Evolutionary conservation across 2,329 filamentous ascomycete species (phyloP).

Genomic region (Fusarium buxicola): DNA sequence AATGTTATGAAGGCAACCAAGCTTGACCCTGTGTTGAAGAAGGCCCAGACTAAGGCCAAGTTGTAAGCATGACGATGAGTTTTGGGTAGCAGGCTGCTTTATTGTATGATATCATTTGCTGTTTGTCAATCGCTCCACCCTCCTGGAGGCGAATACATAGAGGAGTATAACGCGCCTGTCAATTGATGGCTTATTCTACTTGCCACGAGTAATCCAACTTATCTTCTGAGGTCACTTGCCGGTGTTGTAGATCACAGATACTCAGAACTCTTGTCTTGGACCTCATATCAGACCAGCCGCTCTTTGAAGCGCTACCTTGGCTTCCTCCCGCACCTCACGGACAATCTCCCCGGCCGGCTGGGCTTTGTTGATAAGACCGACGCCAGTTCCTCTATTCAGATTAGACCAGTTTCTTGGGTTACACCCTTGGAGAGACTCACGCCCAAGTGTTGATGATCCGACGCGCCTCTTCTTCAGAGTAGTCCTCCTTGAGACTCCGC

Average conservation of each 20-base stretch:
- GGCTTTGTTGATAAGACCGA: constrained; percentile 58
- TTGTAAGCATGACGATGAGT: constrained; percentile 61
- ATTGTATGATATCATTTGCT: constrained; percentile 43
- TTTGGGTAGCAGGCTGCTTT: constrained; percentile 19
- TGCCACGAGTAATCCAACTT: not conserved
- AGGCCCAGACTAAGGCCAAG: constrained; percentile 86
- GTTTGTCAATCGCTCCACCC: constrained; percentile 15
- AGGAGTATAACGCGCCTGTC: constrained; percentile 31
- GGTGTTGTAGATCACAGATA: too few relatives aligned
- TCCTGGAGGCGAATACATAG: constrained; percentile 34
- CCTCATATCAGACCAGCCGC: constrained; percentile 38
- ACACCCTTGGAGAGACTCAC: constrained; percentile 40
- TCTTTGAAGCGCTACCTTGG: constrained; percentile 50
- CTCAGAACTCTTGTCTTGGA: not conserved
- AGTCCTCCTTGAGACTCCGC: constrained; percentile 53
- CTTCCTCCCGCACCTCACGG: constrained; percentile 53
- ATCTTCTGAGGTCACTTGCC: not conserved
- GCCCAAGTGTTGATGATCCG: constrained; percentile 54
- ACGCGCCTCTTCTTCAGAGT: constrained; percentile 48
- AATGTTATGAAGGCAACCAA: constrained; percentile 99
- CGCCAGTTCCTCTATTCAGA: constrained; percentile 53
- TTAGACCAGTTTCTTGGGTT: constrained; percentile 7
- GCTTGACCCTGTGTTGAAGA: constrained; percentile 92
- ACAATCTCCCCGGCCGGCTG: constrained; percentile 59
- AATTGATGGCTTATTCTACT: constrained; percentile 14